A percentile compares a stretch with the other conserved stretches of the same genome.
Evolutionary conservation across 2,329 filamentous ascomycete genomes (phyloP).

Genomic region (Chlorencoelia australis): DNA sequence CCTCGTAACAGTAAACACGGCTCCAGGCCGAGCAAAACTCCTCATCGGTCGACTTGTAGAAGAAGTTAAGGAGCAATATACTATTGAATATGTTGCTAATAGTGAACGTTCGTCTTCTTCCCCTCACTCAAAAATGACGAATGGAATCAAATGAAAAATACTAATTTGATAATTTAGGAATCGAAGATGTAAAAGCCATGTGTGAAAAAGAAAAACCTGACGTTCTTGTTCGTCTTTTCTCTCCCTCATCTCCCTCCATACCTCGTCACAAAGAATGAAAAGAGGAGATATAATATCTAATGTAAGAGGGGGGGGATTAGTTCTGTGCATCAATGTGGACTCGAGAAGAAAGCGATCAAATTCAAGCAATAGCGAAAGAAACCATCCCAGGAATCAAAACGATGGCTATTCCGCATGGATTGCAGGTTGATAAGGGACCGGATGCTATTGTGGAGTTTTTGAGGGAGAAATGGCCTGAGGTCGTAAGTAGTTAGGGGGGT

Average conservation of each 20-base stretch:
- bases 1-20: conserved; percentile 59
- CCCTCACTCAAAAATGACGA: no score
- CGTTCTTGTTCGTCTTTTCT: conserved; percentile 36
- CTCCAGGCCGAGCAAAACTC: conserved; percentile 51
- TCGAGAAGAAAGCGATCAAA: conserved; percentile 36
- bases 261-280: no score
- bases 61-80: conserved; percentile 51
- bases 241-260: background rate
- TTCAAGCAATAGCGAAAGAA: conserved; percentile 34
- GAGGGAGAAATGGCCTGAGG: conserved; percentile 27
- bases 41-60: conserved; percentile 52
- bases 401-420: conserved; percentile 41
- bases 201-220: conserved; percentile 43
- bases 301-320: no score
- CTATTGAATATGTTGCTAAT: conserved; percentile 52
- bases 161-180: conserved; percentile 27
- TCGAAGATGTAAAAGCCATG: conserved; percentile 44
- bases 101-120: conserved; percentile 40
- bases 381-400: conserved; percentile 39
- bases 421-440: conserved; percentile 42
- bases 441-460: conserved; percentile 46
- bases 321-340: conserved; percentile 50
- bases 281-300: no score
- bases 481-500: conserved; percentile 12
- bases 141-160: background rate